Base-by-base conservation (phyloP, 495 filamentous ascomycete species). In the Xylaria telfairii region DNA sequence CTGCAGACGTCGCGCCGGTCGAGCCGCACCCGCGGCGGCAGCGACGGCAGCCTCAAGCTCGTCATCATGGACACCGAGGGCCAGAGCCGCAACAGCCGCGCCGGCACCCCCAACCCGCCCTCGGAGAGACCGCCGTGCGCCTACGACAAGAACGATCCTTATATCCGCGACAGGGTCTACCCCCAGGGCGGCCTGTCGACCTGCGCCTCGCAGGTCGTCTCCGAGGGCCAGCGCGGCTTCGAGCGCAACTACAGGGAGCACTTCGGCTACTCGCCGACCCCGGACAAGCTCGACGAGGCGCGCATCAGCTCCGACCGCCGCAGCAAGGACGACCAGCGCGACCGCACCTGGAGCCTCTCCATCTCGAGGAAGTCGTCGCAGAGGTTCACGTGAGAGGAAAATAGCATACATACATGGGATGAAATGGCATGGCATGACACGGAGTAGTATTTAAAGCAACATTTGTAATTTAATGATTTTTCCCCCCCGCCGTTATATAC, bases 211-310 rank as follows among this genome's bases (percentile, higher is more conserved):
- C 69, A 67, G 63, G 69, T 71, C 59, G 44, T 71, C 26, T 71
- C 69, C 53, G 69, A 67, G 17, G 63, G 69, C 1, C 62, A 66
- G 54, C 63, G 61, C 15, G 69, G 69, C 42, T 71, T 71, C 44
- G 54, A 71, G 54, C n/a, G 64, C 51, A 54, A 66, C 3, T 62
- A 65, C 26, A 49, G 53, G 15, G 69, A 67, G 54, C 69, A 54
- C 17, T 59, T 67, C 30, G 69, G 64, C 8, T 19, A 19, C 1
- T 0, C 41, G 68, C 46, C 32, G 24, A 4, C n/a, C 3, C 42
- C 0, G 30, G 67, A 69, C 4, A 69, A 44, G 57, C n/a, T 44
- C 7, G 67, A 63, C 3, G 60, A 63, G 44, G 7, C 13, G 8
- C 49, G 57, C 28, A 2, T 6, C 1, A 69, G 57, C 46, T 39